phyloP scores from a whole-genome alignment of 805 yeast species.

The Candida golubevii region DNA sequence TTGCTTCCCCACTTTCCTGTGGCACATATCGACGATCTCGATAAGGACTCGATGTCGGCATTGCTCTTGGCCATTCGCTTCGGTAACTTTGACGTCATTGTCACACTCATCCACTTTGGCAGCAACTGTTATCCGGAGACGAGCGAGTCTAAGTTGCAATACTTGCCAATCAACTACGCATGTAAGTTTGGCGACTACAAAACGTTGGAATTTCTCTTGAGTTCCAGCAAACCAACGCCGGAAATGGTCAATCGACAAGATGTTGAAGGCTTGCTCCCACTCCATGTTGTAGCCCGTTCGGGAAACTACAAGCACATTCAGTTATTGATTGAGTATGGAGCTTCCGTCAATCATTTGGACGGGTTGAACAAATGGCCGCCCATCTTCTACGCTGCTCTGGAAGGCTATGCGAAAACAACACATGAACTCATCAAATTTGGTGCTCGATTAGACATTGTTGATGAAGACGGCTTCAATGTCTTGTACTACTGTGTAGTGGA shows the following conservation, averaged over 20 bases:
- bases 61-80: conserved; percentile 72
- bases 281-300: conserved; percentile 83
- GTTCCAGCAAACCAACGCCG: conserved; percentile 26
- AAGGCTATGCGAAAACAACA: conserved; percentile 73
- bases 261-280: conserved; percentile 84
- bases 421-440: conserved; percentile 66
- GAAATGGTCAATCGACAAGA: conserved; percentile 49
- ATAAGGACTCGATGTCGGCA: conserved; percentile 79
- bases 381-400: conserved; percentile 81
- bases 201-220: conserved; percentile 60
- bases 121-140: conserved; percentile 40
- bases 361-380: conserved; percentile 93
- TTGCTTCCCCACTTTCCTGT: conserved; percentile 38
- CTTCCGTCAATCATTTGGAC: conserved; percentile 71
- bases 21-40: conserved; percentile 46
- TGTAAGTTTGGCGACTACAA: conserved; percentile 78
- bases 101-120: conserved; percentile 30
- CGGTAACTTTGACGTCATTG: conserved; percentile 46
- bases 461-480: conserved; percentile 78
- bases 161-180: conserved; percentile 78
- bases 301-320: conserved; percentile 72
- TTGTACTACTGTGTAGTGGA: conserved; percentile 90
- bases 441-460: conserved; percentile 64
- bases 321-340: conserved; percentile 65
- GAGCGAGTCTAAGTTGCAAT: conserved; percentile 53